Evolutionary conservation across 805 yeast genomes (phyloP).

Genomic region (Phaffomyces opuntiae): DNA sequence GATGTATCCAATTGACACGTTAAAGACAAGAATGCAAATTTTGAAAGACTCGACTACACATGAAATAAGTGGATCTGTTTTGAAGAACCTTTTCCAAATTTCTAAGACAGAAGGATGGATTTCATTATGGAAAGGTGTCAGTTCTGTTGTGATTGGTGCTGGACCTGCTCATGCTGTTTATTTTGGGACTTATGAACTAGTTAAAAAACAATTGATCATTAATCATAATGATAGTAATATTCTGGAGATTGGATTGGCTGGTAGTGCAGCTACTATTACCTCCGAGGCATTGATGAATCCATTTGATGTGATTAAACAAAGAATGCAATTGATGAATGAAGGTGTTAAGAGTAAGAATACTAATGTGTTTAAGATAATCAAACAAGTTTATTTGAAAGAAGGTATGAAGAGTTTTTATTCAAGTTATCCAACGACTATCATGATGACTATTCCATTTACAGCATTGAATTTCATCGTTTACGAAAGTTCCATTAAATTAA

Average conservation of each 20-base stretch:
- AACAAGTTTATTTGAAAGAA: conserved; percentile 34
- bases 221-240: conserved; percentile 56
- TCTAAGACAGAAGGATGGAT: conserved; percentile 79
- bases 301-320: conserved; percentile 89
- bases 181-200: conserved; percentile 82
- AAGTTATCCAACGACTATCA: conserved; percentile 91
- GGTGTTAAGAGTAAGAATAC: neutral
- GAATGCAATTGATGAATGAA: conserved; percentile 64
- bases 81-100: conserved; percentile 64
- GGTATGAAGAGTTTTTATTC: conserved; percentile 76
- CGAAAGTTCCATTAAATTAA: conserved; percentile 64
- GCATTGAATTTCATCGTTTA: conserved; percentile 90
- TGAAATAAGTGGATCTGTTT: conserved; percentile 13
- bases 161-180: conserved; percentile 99
- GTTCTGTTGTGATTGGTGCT: conserved; percentile 88
- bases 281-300: conserved; percentile 97
- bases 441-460: conserved; percentile 90
- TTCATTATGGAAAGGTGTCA: conserved; percentile 90
- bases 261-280: conserved; percentile 87
- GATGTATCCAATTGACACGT: conserved; percentile 92
- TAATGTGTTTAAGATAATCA: conserved; percentile 4
- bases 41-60: conserved; percentile 6
- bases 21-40: conserved; percentile 88
- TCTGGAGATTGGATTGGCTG: conserved; percentile 75
- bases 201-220: conserved; percentile 33